Conservation (phyloP, 345 rosid genomes). For the Arabis hirsuta region DNA sequence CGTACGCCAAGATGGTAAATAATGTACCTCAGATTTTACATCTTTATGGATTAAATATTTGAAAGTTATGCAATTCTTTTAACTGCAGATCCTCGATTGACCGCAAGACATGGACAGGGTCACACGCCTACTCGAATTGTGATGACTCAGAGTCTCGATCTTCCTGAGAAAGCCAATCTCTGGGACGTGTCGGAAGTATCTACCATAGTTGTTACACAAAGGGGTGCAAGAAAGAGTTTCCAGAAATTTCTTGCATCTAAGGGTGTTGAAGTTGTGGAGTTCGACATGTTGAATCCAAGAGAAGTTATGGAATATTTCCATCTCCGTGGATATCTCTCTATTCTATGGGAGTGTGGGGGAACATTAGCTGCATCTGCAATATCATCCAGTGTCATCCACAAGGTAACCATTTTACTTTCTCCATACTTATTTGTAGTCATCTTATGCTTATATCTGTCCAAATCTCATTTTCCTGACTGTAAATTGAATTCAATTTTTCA, state of each 20-base stretch:
- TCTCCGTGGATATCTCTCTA: constrained; percentile 87
- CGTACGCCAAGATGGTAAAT: constrained; percentile 81
- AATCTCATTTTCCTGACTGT: not conserved
- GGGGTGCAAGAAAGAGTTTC: constrained; percentile 88
- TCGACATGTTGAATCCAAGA: constrained; percentile 89
- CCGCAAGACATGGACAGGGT: constrained; percentile 91
- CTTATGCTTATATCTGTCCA: not conserved
- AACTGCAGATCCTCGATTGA: constrained; percentile 75
- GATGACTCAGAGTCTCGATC: constrained; percentile 79
- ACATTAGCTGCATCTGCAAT: constrained; percentile 91
- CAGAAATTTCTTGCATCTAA: constrained; percentile 82
- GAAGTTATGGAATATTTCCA: constrained; percentile 96
- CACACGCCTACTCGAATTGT: constrained; percentile 87
- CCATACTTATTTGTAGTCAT: not conserved
- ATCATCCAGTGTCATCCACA: constrained; percentile 86
- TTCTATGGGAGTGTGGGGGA: constrained; percentile 98
- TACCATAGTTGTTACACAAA: constrained; percentile 85
- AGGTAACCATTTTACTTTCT: constrained; percentile 48
- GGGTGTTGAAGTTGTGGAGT: constrained; percentile 96
- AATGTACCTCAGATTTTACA: constrained; percentile 12
- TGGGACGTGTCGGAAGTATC: constrained; percentile 87
- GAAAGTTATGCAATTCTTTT: constrained; percentile 20
- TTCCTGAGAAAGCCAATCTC: constrained; percentile 86
- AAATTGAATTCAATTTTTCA: constrained; percentile 32
- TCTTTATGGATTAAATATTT: constrained; percentile 1